Evolutionary conservation across 1,284 basidiomycete genomes (phyloP), one percentile per base, ranked within the genome.

Genomic region (Sporisorium exsertum): DNA sequence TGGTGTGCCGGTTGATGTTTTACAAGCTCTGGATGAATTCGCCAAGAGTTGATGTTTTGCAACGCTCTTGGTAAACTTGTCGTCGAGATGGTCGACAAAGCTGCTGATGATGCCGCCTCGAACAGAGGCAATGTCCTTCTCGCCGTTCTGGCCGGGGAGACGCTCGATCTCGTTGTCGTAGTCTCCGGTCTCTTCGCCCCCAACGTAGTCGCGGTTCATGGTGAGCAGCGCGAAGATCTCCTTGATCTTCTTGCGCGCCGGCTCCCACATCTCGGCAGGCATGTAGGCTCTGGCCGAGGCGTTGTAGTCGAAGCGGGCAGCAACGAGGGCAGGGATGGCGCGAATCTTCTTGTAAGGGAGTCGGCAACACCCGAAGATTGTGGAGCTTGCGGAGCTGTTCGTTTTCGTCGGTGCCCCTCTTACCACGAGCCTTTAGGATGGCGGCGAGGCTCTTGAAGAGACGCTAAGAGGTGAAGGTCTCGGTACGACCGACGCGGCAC

Each of bases 21-120:
- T 99, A 96, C 58, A 99, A 87, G 83, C 94, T 96, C 87, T 94
- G 94, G 57, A 94, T 98, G 87, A 99, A 99, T n/a, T n/a, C n/a
- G n/a, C n/a, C n/a, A n/a, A n/a, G n/a, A n/a, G n/a, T n/a, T n/a
- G n/a, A n/a, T n/a, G n/a, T n/a, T n/a, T n/a, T n/a, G n/a, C n/a
- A n/a, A n/a, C n/a, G n/a, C n/a, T n/a, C n/a, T n/a, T n/a, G n/a
- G n/a, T n/a, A n/a, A n/a, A n/a, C 87, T 99, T 97, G 83, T 99
- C 97, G 86, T 99, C 97, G 58, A 99, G 88, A 65, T 95, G 92
- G 87, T 99, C 97, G 55, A 99, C 90, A 81, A 97, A 94, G 84
- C 80, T n/a, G n/a, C n/a, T 80, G 78, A 84, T 84, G 66, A 84
- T 79, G 68, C 79, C 80, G 55, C 84, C 84, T 37, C 84, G 82